Conservation (phyloP, 83 land plant genomes). For the Thuja plicata region DNA sequence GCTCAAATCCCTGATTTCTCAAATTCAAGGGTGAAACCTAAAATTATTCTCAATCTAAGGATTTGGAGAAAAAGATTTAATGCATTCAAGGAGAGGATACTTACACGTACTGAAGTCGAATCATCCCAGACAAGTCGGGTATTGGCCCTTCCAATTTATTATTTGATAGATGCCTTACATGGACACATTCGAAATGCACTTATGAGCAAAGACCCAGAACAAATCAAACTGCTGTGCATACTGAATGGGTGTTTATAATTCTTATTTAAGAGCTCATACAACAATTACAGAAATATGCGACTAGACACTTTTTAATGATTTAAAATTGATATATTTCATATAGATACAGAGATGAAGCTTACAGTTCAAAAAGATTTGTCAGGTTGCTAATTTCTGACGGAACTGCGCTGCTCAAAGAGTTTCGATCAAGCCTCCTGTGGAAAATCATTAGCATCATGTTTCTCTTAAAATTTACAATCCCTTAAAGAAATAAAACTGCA, state of each 20-base stretch:
- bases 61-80: background rate
- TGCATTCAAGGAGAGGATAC: background rate
- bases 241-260: background rate
- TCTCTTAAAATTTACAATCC: background rate
- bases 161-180: constrained; percentile 4
- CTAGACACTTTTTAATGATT: background rate
- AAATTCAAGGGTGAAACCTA: background rate
- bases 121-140: constrained; percentile 8
- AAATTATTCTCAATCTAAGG: background rate
- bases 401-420: constrained; percentile 36
- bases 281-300: background rate
- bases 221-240: background rate
- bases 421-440: constrained; percentile 66
- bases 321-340: background rate
- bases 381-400: constrained; percentile 58
- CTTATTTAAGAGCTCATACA: background rate
- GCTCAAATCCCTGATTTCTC: constrained; percentile 30
- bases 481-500: background rate
- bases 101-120: background rate
- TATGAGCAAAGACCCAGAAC: background rate
- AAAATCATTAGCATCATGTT: background rate
- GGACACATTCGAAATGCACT: background rate
- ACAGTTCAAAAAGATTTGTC: constrained; percentile 56
- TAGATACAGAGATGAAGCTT: constrained; percentile 16
- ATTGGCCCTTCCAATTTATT: constrained; percentile 1